Percentiles rank a stretch among this genome's conserved stretches.
phyloP scores from a whole-genome alignment of 148 eudicot species.

The Rheum nobile region DNA sequence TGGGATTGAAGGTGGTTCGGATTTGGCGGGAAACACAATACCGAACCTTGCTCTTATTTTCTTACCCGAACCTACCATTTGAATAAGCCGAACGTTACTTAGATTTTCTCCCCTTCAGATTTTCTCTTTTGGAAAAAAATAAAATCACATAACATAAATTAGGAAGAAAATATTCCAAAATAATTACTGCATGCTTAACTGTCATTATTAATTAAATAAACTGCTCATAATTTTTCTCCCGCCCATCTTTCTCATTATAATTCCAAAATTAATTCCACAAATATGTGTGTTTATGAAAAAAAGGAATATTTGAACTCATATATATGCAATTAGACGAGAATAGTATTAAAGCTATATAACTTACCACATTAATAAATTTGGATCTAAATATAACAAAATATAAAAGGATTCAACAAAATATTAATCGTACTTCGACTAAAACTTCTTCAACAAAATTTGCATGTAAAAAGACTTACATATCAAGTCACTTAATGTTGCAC shows the following conservation, averaged over 20 bases:
- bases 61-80: slow-evolving; percentile 4
- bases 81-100: neutral
- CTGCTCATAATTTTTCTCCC: neutral
- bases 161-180: neutral
- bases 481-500: too few species aligned
- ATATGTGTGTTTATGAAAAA: too few species aligned
- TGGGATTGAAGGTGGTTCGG: neutral
- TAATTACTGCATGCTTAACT: neutral
- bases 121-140: neutral
- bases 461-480: too few species aligned
- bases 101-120: neutral
- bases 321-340: too few species aligned
- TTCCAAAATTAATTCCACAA: too few species aligned
- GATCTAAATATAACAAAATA: too few species aligned
- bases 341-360: too few species aligned
- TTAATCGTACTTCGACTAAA: too few species aligned
- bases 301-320: too few species aligned
- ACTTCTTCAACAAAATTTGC: too few species aligned
- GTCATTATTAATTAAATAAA: neutral
- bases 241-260: neutral
- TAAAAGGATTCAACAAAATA: too few species aligned
- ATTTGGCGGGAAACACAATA: neutral
- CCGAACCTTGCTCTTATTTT: neutral
- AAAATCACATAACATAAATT: neutral
- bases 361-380: too few species aligned